Conservation (phyloP, 2,329 filamentous ascomycete species). For the Fusarium denticulatum region DNA sequence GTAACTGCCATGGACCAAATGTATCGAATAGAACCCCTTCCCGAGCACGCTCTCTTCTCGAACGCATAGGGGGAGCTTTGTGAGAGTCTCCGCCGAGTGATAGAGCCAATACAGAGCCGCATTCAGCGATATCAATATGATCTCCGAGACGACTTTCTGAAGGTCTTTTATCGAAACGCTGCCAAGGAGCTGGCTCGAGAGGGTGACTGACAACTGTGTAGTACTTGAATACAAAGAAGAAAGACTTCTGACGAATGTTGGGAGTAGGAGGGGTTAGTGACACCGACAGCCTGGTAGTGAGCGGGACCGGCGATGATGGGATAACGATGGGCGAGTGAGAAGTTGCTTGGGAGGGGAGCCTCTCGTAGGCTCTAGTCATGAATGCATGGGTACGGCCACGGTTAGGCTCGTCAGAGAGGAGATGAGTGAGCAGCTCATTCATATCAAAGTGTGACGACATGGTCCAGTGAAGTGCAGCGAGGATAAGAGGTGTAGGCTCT, state of each 20-base stretch:
- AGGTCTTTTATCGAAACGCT: constrained; percentile 61
- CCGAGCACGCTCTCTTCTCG: constrained; percentile 58
- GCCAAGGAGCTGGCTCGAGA: constrained; percentile 68
- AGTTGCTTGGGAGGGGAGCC: constrained; percentile 20
- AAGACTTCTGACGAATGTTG: constrained; percentile 63
- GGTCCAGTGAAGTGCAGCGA: constrained; percentile 68
- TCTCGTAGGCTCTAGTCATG: constrained; percentile 60
- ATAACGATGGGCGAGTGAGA: constrained; percentile 22
- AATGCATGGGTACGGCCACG: constrained; percentile 57
- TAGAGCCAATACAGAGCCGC: constrained; percentile 67
- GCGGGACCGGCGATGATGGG: constrained; percentile 21
- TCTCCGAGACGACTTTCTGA: constrained; percentile 51
- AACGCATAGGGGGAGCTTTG: constrained; percentile 59
- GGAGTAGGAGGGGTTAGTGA: constrained; percentile 47
- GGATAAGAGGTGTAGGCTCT: constrained; percentile 68
- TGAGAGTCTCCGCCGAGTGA: constrained; percentile 63
- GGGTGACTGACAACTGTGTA: constrained; percentile 68
- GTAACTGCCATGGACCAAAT: constrained; percentile 69
- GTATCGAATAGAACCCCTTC: constrained; percentile 66
- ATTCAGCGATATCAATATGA: constrained; percentile 69
- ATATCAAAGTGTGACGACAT: constrained; percentile 69
- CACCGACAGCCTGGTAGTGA: constrained; percentile 2
- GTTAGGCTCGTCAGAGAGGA: constrained; percentile 60
- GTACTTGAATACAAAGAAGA: constrained; percentile 73
- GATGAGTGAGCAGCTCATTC: constrained; percentile 66